Evolutionary conservation across 1,139 yeast genomes (phyloP).

Genomic region (Blastobotrys petasosporus): DNA sequence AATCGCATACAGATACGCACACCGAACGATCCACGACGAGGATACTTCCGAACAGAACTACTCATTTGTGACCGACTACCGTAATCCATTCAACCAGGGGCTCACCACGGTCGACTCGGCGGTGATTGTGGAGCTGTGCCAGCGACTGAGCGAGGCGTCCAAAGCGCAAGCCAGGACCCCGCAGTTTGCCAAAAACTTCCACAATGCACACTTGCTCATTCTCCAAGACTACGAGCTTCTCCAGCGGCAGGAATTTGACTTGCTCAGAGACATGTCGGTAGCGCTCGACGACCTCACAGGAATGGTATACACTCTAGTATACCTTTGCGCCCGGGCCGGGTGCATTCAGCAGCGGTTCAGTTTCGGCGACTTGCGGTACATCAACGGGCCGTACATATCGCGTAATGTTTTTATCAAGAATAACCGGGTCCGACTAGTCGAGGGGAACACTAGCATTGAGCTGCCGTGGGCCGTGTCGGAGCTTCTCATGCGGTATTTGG

Average conservation of each 20-base stretch:
- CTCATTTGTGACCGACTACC: constrained; percentile 2
- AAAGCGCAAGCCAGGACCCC: no score
- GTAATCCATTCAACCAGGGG: neutral
- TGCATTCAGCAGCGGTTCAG: neutral
- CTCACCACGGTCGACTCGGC: neutral
- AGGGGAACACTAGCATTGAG: neutral
- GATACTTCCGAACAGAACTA: constrained; percentile 2
- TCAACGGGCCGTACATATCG: neutral
- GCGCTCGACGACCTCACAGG: neutral
- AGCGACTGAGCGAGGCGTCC: no score
- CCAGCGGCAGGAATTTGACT: no score
- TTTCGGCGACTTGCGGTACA: neutral
- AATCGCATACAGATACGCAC: no score
- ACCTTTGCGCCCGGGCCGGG: neutral
- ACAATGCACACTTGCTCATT: no score
- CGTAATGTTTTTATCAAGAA: neutral
- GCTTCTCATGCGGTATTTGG: neutral
- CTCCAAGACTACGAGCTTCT: no score
- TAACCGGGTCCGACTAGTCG: neutral
- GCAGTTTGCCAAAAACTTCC: no score
- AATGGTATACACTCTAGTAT: constrained; percentile 2
- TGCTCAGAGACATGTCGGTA: neutral
- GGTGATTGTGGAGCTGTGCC: neutral
- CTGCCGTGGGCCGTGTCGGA: constrained; percentile 4
- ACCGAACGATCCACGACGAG: neutral